Percentiles rank a stretch among this genome's conserved stretches.
These are phyloP conservation scores for Peterozyma xylosa DNA, from an alignment of 805 yeast genomes.

Conservation along the genomic window DNA sequence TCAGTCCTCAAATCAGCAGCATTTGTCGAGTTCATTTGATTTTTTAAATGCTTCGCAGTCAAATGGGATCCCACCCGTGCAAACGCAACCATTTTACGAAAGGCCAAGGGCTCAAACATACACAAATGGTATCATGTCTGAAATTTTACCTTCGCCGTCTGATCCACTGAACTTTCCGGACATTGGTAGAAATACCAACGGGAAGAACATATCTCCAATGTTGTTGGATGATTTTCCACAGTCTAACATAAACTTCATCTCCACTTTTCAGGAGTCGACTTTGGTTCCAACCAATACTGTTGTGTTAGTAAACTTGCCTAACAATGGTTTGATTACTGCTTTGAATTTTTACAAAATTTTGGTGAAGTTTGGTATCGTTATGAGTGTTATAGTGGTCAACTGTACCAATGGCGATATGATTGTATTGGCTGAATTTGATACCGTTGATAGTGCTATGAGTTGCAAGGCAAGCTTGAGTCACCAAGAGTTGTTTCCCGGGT, in stretches of 20 bases:
- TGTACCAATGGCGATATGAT: slow-evolving; percentile 24
- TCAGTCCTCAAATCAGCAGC: no score
- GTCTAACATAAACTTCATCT: slow-evolving; percentile 50
- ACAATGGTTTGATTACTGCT: slow-evolving; percentile 32
- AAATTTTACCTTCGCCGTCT: slow-evolving; percentile 10
- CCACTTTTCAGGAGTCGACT: slow-evolving; percentile 62
- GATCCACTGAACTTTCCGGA: slow-evolving; percentile 12
- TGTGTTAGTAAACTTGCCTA: slow-evolving; percentile 75
- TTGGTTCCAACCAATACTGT: slow-evolving; percentile 73
- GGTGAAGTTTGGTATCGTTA: slow-evolving; percentile 52
- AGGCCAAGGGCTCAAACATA: slow-evolving; percentile 37
- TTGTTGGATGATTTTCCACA: slow-evolving; percentile 57
- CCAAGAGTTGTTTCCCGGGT: slow-evolving; percentile 75
- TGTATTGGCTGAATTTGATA: slow-evolving; percentile 67
- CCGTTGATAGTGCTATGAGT: slow-evolving; percentile 67
- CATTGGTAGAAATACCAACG: slow-evolving; percentile 10
- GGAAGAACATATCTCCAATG: slow-evolving; percentile 16
- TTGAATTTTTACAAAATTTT: slow-evolving; percentile 48
- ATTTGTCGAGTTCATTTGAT: no score
- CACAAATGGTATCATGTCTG: slow-evolving; percentile 17
- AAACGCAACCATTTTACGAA: slow-evolving; percentile 1
- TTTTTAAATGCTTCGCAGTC: no score
- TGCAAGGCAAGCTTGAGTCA: slow-evolving; percentile 77
- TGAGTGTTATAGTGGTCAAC: slow-evolving; percentile 53
- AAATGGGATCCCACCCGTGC: no score